Conservation (phyloP, 805 yeast genomes). For the Wickerhamiella nectarea region DNA sequence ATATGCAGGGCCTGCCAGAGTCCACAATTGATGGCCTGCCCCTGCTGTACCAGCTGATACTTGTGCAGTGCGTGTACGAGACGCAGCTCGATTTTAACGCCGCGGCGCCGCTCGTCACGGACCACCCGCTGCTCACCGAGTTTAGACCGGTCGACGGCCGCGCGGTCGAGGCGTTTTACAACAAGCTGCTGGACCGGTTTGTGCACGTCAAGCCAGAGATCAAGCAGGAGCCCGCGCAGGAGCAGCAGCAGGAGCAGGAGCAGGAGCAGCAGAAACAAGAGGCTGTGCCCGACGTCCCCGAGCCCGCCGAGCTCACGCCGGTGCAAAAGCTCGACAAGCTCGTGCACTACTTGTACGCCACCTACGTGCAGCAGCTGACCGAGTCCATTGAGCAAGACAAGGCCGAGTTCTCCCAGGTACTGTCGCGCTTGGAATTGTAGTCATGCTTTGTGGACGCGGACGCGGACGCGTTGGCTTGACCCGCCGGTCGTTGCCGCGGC, state of each 20-base stretch:
- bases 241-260: not conserved
- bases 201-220: not conserved
- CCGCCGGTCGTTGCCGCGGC: too few species aligned
- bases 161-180: not conserved
- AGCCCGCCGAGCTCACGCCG: not conserved
- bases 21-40: constrained; percentile 12
- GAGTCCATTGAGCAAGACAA: constrained; percentile 3
- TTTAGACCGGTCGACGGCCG: not conserved
- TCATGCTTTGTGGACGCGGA: too few species aligned
- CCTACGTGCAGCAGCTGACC: constrained; percentile 2
- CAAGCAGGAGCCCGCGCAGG: constrained; percentile 10
- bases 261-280: not conserved
- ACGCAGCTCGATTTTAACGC: constrained; percentile 18
- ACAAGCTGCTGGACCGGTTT: not conserved
- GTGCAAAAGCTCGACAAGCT: not conserved
- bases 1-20: constrained; percentile 2
- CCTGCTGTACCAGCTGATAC: constrained; percentile 22
- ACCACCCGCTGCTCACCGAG: constrained; percentile 22
- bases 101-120: constrained; percentile 18
- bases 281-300: too few species aligned
- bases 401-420: not conserved
- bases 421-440: not conserved
- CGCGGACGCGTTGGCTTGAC: too few species aligned
- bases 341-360: constrained; percentile 2
- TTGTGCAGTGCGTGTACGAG: constrained; percentile 26